Evolutionary conservation across 768 basidiomycete genomes (phyloP), one percentile per base, ranked within the genome.

Genomic region (Rossbeevera mucosa): DNA sequence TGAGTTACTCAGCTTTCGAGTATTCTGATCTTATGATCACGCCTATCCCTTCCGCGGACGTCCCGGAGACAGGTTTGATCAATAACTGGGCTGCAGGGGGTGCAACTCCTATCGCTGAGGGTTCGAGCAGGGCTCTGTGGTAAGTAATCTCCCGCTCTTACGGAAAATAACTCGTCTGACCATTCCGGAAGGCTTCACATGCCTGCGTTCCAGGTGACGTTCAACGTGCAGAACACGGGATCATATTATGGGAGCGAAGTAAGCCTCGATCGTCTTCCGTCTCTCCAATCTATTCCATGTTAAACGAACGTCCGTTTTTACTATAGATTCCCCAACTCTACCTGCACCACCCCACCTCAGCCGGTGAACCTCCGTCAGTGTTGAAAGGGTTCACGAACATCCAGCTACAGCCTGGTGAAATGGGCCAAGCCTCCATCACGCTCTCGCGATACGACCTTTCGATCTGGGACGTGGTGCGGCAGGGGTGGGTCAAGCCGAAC

Each of bases 1-100:
- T 94, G 62, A 88, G 84, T 51, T 97, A 96, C 72, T 87, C 94
- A 33, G 78, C 71, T 2, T 97, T 94, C 67, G 68, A 78, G 28
- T 94, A 91, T 66, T 80, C 76, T 40, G 71, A 77, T 28, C 71
- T 94, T 11, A 57, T 73, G 3, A 69, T 89, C 29, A 64, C 63
- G 14, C 71, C 73, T 50, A 65, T 86, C 4, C 48, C 62, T 8
- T 52, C 58, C 16, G 64, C 66, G 29, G 71, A 76, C n/a, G n/a
- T n/a, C 7, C 56, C 64, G 4, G 54, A 70, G 50, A 50, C 43
- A 4, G 70, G 67, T 3, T 67, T 73, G 11, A 68, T 75, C 18
- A 62, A 76, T 1, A 67, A 69, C 9, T 89, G 88, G 87, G 81
- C 79, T 30, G 72, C 73, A 2, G 85, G 85, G 13, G 69, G 77